phyloP scores from a whole-genome alignment of 106 monocot genomes.

The Gastrodia elata region DNA sequence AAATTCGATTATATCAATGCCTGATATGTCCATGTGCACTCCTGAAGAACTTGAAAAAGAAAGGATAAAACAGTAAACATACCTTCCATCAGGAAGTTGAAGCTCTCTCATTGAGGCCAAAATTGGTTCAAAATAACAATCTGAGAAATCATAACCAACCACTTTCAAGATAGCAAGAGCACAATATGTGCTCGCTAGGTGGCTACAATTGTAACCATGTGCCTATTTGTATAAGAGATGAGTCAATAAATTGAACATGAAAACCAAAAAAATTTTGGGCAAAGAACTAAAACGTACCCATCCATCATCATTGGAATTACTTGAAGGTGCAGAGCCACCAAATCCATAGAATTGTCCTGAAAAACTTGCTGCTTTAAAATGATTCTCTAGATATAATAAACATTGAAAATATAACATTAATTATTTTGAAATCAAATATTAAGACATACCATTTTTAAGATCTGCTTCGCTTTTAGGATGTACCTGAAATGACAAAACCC shows the following conservation, averaged over 20 bases:
- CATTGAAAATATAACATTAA: neutral
- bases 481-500: slow-evolving; percentile 82
- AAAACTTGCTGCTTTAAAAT: neutral
- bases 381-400: neutral
- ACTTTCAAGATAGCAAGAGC: slow-evolving; percentile 74
- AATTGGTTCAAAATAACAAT: slow-evolving; percentile 34
- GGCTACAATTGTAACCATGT: slow-evolving; percentile 43
- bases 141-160: slow-evolving; percentile 55
- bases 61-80: slow-evolving; percentile 6
- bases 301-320: slow-evolving; percentile 17
- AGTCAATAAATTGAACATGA: neutral
- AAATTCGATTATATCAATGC: neutral
- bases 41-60: slow-evolving; percentile 3
- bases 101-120: slow-evolving; percentile 70
- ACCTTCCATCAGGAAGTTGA: slow-evolving; percentile 94
- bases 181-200: slow-evolving; percentile 89
- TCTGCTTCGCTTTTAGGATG: slow-evolving; percentile 23
- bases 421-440: neutral
- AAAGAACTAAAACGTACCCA: slow-evolving; percentile 25
- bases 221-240: slow-evolving; percentile 21
- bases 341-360: slow-evolving; percentile 91
- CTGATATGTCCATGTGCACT: neutral
- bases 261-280: neutral
- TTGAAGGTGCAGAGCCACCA: slow-evolving; percentile 64
- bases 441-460: slow-evolving; percentile 28